Evolutionary conservation across 768 basidiomycete genomes (phyloP).

Genomic region (Leccinum variicolor): DNA sequence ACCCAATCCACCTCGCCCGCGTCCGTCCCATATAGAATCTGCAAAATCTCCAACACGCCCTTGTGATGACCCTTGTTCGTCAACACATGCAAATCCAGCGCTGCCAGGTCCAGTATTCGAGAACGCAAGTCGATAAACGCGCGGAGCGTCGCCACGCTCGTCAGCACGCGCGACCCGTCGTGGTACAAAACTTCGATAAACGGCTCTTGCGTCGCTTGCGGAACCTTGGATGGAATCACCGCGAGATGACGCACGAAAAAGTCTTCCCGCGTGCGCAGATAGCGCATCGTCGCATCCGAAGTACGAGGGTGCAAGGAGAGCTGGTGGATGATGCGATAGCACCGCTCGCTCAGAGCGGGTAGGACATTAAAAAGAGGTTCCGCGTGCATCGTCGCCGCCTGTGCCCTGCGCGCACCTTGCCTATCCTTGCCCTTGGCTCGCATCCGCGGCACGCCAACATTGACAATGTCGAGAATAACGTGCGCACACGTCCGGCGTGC

Average conservation of each 20-base stretch:
- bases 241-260: slow-evolving; percentile 88
- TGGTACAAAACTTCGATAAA: slow-evolving; percentile 59
- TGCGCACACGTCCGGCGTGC: slow-evolving; percentile 73
- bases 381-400: slow-evolving; percentile 16
- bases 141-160: slow-evolving; percentile 64
- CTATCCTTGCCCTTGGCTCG: slow-evolving; percentile 42
- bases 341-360: slow-evolving; percentile 81
- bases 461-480: slow-evolving; percentile 74
- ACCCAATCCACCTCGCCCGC: slow-evolving; percentile 38
- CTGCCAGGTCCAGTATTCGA: slow-evolving; percentile 79
- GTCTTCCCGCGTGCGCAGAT: slow-evolving; percentile 82
- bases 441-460: slow-evolving; percentile 62
- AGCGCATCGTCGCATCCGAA: slow-evolving; percentile 76
- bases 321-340: slow-evolving; percentile 79
- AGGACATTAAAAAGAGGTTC: slow-evolving; percentile 60
- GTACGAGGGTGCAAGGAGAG: slow-evolving; percentile 86
- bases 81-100: slow-evolving; percentile 85
- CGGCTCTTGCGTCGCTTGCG: slow-evolving; percentile 46
- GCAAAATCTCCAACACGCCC: slow-evolving; percentile 68
- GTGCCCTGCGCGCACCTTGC: slow-evolving; percentile 25
- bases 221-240: slow-evolving; percentile 63
- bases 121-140: slow-evolving; percentile 82
- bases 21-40: slow-evolving; percentile 76
- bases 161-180: slow-evolving; percentile 66
- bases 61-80: slow-evolving; percentile 76